Evolutionary conservation across 2,329 filamentous ascomycete species (phyloP).

Genomic region (Colletotrichum paranaense): DNA sequence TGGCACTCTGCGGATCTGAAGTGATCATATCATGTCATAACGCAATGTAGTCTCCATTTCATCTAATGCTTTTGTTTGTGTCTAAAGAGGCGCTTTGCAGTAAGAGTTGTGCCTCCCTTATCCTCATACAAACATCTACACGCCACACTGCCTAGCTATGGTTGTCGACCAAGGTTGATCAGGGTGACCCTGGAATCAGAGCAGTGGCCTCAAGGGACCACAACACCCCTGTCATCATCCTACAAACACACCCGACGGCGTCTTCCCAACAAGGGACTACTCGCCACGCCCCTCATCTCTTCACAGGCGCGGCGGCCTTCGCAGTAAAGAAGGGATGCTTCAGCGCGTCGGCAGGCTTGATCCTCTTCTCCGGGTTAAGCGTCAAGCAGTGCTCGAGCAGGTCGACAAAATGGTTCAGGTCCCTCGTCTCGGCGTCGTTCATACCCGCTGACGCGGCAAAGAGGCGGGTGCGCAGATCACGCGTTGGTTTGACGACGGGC

Average conservation of each 20-base stretch:
- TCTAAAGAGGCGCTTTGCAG: neutral
- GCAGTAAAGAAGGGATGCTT: conserved; percentile 86
- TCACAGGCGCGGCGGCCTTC: conserved; percentile 42
- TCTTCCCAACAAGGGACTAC: neutral
- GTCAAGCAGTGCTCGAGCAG: conserved; percentile 88
- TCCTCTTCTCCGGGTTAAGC: conserved; percentile 92
- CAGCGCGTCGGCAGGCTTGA: conserved; percentile 86
- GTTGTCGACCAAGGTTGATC: neutral
- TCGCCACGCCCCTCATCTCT: conserved; percentile 36
- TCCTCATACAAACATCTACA: neutral
- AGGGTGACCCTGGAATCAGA: neutral
- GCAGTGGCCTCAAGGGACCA: neutral
- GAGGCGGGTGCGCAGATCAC: conserved; percentile 85
- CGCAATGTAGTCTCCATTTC: neutral
- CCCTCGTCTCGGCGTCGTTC: conserved; percentile 78
- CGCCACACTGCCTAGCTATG: neutral
- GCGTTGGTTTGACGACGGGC: conserved; percentile 77
- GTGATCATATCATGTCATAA: neutral
- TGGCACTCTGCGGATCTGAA: neutral
- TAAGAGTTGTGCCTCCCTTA: neutral
- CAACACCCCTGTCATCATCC: neutral
- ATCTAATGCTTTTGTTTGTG: neutral
- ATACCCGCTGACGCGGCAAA: conserved; percentile 79
- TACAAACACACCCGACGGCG: neutral
- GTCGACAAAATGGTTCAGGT: conserved; percentile 86